Base-by-base conservation (phyloP, 805 yeast species). In the Ogataea chonburiensis region DNA sequence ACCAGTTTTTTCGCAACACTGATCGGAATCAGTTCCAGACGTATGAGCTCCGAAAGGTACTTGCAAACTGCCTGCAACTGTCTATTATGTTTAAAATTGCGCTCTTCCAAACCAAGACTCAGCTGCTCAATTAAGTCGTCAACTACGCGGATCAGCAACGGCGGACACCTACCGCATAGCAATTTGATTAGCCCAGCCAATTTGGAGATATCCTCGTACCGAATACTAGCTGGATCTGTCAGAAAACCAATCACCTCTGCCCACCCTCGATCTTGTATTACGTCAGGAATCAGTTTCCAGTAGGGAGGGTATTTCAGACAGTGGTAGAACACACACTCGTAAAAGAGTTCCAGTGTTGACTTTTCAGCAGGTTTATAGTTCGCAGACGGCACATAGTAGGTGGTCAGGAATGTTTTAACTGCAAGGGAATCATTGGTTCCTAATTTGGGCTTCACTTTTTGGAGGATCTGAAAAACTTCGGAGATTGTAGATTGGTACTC, bases 71-170 rank as follows among this genome's bases (percentile, higher is more conserved):
- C 70, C 40, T 84, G 56, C 39, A 95, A 64, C 10, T 62, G 61
- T 53, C 88, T 70, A 48, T 81, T 81, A 33, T 62, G 56, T 37
- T 76, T 66, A 50, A 73, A 81, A 46, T 77, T 76, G 43, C 79
- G 76, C 5, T 66, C 46, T 50, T 87, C 95, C 41, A 87, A 59
- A 0, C 87, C 93, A 17, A 77, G 50, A 7, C 70, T 66, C 11
- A 84, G 67, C n/a, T 68, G 66, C 51, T 88, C 96, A 11, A 83
- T 46, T 2, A 81, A 36, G 11, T 72, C 64, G 56, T 89, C 96
- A 32, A 86, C 60, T 2, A 78, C 96, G 32, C 86, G 60, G 2
- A 77, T 71, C 16, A 52, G 51, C 3, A 71, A 58, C 9, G 64
- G 59, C 37, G 66, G 61, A 34, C 71, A 63, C 16, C 61, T 55